Base-by-base conservation (phyloP, 2,329 filamentous ascomycete species). In the Xylaria sp. region DNA sequence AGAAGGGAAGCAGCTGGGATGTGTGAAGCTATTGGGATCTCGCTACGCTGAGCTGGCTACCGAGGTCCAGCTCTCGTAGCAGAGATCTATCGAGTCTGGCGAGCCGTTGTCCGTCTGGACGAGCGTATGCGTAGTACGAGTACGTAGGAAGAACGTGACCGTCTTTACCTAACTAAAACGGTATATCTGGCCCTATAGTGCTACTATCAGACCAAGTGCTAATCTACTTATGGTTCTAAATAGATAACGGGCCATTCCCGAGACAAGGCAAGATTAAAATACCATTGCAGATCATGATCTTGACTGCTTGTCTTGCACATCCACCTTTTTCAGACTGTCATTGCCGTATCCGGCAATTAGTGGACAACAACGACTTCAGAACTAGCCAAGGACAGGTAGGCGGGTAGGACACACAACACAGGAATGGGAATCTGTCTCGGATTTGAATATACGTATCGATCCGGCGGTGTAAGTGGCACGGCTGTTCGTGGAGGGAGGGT, bases 231-330 rank as follows among this genome's bases (percentile, higher is more conserved):
- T 44, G 21, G 20, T 44, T 44, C n/a, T n/a, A n/a, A n/a, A 26
- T 17, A 26, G 26, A 17, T 17, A 20, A 26, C 22, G 21, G 26
- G 21, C 41, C 41, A 26, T 22, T 44, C 29, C 41, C 41, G 41
- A 44, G 41, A 44, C 41, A 44, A 26, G 21, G n/a, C 17, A 44
- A 22, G n/a, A n/a, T 41, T 20, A 20, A 17, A 41, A 41, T 41
- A 41, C 2, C 22, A 26, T 26, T 26, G 41, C 21, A 44, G 41
- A 44, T 44, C 41, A 21, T 44, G 41, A 44, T 44, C 26, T 44
- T 44, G 22, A 44, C 22, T 44, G 16, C 16, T n/a, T 7, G 19
- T 22, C 40, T 43, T 22, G 7, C n/a, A 20, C 26, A 22, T n/a
- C n/a, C 41, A 16, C 26, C 41, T 26, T 16, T 17, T 17, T 18